Evolutionary conservation across 2,329 filamentous ascomycete genomes (phyloP).

Genomic region (Cercospora sp.): DNA sequence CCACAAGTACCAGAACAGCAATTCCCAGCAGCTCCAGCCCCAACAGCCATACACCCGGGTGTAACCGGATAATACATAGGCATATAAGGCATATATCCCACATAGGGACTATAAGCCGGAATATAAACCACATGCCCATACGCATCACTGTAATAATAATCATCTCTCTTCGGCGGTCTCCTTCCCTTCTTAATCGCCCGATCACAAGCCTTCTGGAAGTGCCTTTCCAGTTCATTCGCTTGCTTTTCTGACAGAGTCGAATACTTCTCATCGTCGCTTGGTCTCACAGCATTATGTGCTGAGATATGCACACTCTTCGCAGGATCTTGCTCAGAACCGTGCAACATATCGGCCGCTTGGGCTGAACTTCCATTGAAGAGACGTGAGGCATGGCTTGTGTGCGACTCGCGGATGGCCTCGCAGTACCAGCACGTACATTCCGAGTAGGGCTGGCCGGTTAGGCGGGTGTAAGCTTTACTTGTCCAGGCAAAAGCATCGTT

Average conservation of each 20-base stretch:
- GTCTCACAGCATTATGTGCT: conserved; percentile 66
- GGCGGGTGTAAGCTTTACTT: conserved; percentile 65
- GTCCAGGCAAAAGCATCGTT: conserved; percentile 71
- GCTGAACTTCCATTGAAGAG: conserved; percentile 48
- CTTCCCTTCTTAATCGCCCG: conserved; percentile 43
- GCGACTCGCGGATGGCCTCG: conserved; percentile 64
- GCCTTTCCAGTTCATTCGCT: conserved; percentile 52
- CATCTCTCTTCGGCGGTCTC: conserved; percentile 40
- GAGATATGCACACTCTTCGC: conserved; percentile 69
- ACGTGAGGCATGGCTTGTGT: conserved; percentile 52
- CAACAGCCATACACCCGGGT: conserved; percentile 49
- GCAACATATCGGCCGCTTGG: conserved; percentile 41
- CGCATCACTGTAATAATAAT: conserved; percentile 44
- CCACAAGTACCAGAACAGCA: conserved; percentile 52
- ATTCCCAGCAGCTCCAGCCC: conserved; percentile 46
- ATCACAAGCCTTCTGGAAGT: conserved; percentile 53
- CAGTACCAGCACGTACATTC: conserved; percentile 86
- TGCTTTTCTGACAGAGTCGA: conserved; percentile 27
- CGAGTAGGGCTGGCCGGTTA: conserved; percentile 67
- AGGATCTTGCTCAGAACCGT: conserved; percentile 51
- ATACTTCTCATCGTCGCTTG: conserved; percentile 29
- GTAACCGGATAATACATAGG: conserved; percentile 46
- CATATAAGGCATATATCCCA: conserved; percentile 44
- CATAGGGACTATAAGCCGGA: conserved; percentile 42
- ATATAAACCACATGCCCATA: conserved; percentile 42